phyloP scores from a whole-genome alignment of 371 early-diverging fungal genomes.

The Rhizomucor miehei region DNA sequence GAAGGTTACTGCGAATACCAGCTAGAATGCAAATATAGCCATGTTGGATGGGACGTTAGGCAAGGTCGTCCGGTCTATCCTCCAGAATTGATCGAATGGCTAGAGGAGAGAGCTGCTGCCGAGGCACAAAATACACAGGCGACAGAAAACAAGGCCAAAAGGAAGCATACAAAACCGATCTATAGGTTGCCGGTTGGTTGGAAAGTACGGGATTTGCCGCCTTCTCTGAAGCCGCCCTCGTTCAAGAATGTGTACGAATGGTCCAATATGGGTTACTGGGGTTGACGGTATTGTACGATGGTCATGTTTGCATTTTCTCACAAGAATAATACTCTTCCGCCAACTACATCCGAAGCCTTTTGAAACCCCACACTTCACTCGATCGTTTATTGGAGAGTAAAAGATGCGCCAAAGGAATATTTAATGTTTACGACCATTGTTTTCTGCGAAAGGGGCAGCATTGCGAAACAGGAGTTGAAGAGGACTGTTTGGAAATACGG shows the following conservation, averaged over 20 bases:
- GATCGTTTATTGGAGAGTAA: too few species aligned
- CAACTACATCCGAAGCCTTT: too few species aligned
- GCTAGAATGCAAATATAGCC: slow-evolving; percentile 35
- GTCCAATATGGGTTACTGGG: slow-evolving; percentile 27
- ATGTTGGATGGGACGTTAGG: slow-evolving; percentile 20
- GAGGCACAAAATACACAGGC: not conserved
- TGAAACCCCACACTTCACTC: too few species aligned
- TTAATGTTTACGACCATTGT: too few species aligned
- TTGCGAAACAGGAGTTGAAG: not conserved
- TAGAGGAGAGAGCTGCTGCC: slow-evolving; percentile 16
- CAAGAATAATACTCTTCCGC: too few species aligned
- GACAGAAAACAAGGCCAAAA: slow-evolving; percentile 4
- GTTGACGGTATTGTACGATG: too few species aligned
- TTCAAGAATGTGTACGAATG: slow-evolving; percentile 26
- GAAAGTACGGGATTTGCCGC: slow-evolving; percentile 38
- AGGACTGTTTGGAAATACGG: not conserved
- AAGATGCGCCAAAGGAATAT: too few species aligned
- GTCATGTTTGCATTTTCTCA: too few species aligned
- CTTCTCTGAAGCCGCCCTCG: slow-evolving; percentile 40
- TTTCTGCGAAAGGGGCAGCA: too few species aligned
- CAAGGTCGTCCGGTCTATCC: slow-evolving; percentile 18
- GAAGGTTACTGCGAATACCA: slow-evolving; percentile 36
- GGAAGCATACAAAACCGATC: slow-evolving; percentile 6
- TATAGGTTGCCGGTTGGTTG: slow-evolving; percentile 38
- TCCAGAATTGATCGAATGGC: slow-evolving; percentile 28